These are phyloP conservation scores for Cotoneaster glaucophyllus DNA, from an alignment of 306 rosid species.

Conservation along the genomic window DNA sequence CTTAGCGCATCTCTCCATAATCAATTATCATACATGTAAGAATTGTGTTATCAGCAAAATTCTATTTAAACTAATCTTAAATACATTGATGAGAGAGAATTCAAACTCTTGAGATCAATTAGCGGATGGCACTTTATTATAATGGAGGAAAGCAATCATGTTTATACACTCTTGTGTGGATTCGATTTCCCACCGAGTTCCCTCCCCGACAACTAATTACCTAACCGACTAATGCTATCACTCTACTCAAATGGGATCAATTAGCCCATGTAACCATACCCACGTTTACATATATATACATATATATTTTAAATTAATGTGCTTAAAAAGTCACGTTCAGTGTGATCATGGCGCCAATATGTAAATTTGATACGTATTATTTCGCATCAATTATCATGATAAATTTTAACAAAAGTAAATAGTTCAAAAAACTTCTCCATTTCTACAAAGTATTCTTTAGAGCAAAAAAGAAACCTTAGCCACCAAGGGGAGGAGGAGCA, in stretches of 20 bases:
- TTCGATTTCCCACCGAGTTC: no score
- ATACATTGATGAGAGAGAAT: background rate
- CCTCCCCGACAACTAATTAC: background rate
- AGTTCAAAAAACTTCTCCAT: background rate
- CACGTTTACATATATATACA: no score
- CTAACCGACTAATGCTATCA: no score
- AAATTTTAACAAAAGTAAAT: no score
- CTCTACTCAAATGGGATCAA: no score
- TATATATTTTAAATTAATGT: no score
- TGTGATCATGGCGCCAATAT: background rate
- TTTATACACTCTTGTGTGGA: no score
- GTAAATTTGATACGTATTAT: background rate
- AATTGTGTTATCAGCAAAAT: background rate
- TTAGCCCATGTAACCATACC: no score
- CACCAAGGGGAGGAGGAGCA: background rate
- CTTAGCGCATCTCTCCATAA: no score
- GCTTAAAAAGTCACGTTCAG: background rate
- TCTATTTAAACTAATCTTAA: no score
- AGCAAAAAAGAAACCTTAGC: background rate
- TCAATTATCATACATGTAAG: background rate
- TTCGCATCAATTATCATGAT: no score
- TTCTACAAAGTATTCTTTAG: background rate
- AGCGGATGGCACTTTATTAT: no score
- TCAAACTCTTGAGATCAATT: background rate
- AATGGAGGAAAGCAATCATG: background rate